Base-by-base conservation (phyloP, 352 stramenopile genomes). In the Phytophthora capsici region DNA sequence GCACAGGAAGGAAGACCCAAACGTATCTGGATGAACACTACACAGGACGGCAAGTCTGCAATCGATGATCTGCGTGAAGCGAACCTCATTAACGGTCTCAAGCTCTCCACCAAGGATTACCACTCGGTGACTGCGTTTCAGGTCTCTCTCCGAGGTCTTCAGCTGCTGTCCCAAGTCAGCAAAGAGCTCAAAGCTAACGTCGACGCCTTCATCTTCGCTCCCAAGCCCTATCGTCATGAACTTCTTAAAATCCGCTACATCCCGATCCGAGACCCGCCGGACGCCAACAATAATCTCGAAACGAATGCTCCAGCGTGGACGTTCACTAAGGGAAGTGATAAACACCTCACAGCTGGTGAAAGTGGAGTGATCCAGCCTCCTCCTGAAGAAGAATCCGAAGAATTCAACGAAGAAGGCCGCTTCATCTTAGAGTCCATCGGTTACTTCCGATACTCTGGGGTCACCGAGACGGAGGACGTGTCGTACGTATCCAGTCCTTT, bases 401-500 rank as follows among this genome's bases (percentile, higher is more conserved):
- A 68, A 12, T 68, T 72, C 17, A 72, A 68, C 10, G 57, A 72
- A 47, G 57, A 72, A 68, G 64, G 64, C 14, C 57, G 64, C 17
- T 72, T 97, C 16, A 95, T 98, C 57, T 75, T 99, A 84, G 68
- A 82, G 46, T 85, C 82, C 1, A 91, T 86, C 59, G 94, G 90
- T 2, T 99, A 98, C 68, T 87, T 85, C 49, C 86, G 87, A 12
- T 93, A 97, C 56, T 98, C 89, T 13, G 95, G 91, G 10, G 95
- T 98, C 6, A 98, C 93, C n/a, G 93, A 98, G 54, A 98, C 82
- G 3, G 96, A 98, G 63, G 93, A 98, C 69, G 93, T 98, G 19
- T 98, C 91, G 19, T 98, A 98, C 55, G 95, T 99, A 1, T 98
- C 89, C 28, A 96, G 79, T 8, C 91, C 96, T 5, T 99, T 98